Evolutionary conservation across 1,139 yeast genomes (phyloP).

Genomic region (Geotrichum klebahnii): DNA sequence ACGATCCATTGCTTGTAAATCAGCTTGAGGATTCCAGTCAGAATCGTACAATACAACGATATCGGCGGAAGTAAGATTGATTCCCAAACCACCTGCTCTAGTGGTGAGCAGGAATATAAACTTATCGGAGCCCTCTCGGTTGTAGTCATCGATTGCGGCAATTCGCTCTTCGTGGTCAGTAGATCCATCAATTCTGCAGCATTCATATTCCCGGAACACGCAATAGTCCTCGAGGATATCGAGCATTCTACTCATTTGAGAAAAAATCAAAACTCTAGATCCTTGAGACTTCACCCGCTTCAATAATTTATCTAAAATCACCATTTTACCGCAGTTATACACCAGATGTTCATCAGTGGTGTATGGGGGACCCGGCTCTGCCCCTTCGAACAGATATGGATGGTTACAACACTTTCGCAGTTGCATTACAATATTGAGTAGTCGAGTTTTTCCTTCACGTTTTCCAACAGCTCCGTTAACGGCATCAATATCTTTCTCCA

Average conservation of each 20-base stretch:
- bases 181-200: conserved; percentile 92
- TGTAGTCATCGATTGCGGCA: conserved; percentile 86
- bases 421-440: conserved; percentile 93
- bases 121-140: conserved; percentile 74
- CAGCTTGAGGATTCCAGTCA: conserved; percentile 99
- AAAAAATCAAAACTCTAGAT: conserved; percentile 83
- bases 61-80: conserved; percentile 89
- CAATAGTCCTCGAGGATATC: conserved; percentile 95
- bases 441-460: conserved; percentile 77
- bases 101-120: conserved; percentile 86
- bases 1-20: conserved; percentile 97
- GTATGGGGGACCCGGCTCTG: conserved; percentile 98
- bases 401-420: conserved; percentile 94
- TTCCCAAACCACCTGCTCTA: conserved; percentile 97
- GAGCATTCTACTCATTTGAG: conserved; percentile 89
- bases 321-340: conserved; percentile 83
- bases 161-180: conserved; percentile 93
- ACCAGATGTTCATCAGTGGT: conserved; percentile 94
- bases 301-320: conserved; percentile 77
- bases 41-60: conserved; percentile 86
- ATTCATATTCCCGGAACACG: conserved; percentile 71
- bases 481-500: conserved; percentile 93
- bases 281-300: conserved; percentile 71
- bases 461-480: conserved; percentile 87
- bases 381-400: conserved; percentile 95